Evolutionary conservation across 345 rosid genomes (phyloP), one percentile per base, ranked within the genome.

Genomic region (Eucalyptus sideroxylon): DNA sequence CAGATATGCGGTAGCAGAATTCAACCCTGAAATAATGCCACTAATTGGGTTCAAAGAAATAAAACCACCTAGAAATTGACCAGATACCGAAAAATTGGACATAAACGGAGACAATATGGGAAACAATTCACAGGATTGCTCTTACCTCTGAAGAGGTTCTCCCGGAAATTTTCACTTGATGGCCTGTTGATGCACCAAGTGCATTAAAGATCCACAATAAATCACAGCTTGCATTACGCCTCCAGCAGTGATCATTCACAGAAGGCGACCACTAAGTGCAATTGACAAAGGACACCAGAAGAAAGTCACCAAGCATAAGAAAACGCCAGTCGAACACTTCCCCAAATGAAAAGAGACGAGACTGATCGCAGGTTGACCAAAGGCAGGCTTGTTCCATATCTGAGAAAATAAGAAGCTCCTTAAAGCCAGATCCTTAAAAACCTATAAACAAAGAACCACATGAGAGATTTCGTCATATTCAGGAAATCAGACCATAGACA

Each of bases 251-350:
- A 90, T 65, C 92, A 88, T 91, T 72, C 92, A 88, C 91, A 85
- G 90, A 92, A 91, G 81, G 90, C 21, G 89, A 90, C 87, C 92
- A 91, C 96, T 96, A 96, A 88, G 99, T 97, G 94, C 98, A 94
- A 92, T 97, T 97, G 89, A 97, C 95, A 89, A 96, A 96, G 92
- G 97, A 95, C 89, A 94, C 96, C 93, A 93, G 90, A 88, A 95
- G 95, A 88, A 94, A 95, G 92, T 94, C 96, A 91, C 97, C 94
- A 90, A 87, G 93, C 85, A 91, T 90, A 69, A 95, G 93, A 92
- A 96, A 94, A 93, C 97, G 96, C 99, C 98, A 97, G 88, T 96
- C 95, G 26, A 96, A 96, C 91, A 94, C 97, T 95, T 95, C 98
- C 94, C 95, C 96, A 93, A 96, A 92, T 88, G 96, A 94, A 88